Evolutionary conservation across 1,284 basidiomycete species (phyloP).

Genomic region (Phaffia rhodozyma): DNA sequence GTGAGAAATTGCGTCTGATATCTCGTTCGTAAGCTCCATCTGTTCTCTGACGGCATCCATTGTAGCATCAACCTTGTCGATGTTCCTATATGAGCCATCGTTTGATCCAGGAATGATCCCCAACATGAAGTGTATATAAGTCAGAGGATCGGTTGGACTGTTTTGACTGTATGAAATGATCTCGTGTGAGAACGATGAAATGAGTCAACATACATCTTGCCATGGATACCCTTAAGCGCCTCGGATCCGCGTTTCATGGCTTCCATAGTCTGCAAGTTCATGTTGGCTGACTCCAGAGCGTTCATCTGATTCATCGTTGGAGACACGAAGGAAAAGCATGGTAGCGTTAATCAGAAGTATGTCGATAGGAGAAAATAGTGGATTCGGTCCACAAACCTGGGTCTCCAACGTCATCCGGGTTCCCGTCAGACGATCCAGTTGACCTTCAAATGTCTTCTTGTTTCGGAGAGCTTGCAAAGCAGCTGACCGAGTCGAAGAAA

Average conservation of each 20-base stretch:
- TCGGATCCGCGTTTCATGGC: conserved; percentile 95
- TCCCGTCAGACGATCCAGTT: conserved; percentile 77
- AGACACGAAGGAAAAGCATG: background rate
- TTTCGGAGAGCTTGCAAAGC: conserved; percentile 84
- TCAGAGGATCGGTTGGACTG: background rate
- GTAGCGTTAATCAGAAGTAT: background rate
- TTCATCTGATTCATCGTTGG: conserved; percentile 46
- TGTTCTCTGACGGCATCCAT: conserved; percentile 89
- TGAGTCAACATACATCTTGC: conserved; percentile 57
- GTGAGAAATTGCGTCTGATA: conserved; percentile 85
- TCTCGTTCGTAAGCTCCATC: conserved; percentile 87
- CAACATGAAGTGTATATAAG: background rate
- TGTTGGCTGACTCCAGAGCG: conserved; percentile 92
- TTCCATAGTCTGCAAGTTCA: conserved; percentile 95
- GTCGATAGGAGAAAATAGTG: background rate
- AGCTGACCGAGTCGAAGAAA: conserved; percentile 38
- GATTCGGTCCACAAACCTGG: conserved; percentile 44
- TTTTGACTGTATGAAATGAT: background rate
- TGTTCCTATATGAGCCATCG: conserved; percentile 45
- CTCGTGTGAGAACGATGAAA: conserved; percentile 6
- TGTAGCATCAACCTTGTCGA: conserved; percentile 82
- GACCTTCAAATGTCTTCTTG: conserved; percentile 83
- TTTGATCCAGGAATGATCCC: background rate
- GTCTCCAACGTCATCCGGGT: conserved; percentile 87
- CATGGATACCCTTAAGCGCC: conserved; percentile 85